Base-by-base conservation (phyloP, 441 rosid genomes). In the Gossypium gossypioides region DNA sequence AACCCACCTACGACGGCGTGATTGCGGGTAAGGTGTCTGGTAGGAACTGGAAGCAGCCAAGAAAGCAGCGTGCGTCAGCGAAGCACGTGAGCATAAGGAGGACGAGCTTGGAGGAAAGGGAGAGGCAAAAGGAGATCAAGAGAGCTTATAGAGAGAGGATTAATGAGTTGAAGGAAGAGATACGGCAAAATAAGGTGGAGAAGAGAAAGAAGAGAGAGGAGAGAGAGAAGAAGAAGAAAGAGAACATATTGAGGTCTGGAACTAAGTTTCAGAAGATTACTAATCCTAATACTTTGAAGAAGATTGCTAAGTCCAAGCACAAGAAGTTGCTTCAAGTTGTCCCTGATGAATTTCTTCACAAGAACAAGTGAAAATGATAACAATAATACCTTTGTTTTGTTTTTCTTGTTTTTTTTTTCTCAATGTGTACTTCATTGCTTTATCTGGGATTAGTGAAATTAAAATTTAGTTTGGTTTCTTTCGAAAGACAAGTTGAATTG, bases 171-270 rank as follows among this genome's bases (percentile, higher is more conserved):
- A 94, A 94, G 84, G 98, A 90, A 69, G 91, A 86, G 85, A 91
- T 94, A 0, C 81, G 91, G 86, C 85, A 56, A 72, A 85, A 91
- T 13, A 91, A 94, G 87, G 79, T 74, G 34, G 93, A 86, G 85
- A 94, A 94, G 92, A 81, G 98, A 84, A 91, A 83, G 86, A 78
- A 74, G 82, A 85, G 78, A 60, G 96, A 89, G 79, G 97, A 91
- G 82, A 84, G 93, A 59, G 93, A 89, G 89, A 90, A 94, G 86
- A 88, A 63, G 93, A 94, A 94, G 84, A 55, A 87, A 74, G 96
- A 91, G 84, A 94, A 94, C 55, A 71, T 90, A 0, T 68, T 94
- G 83, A 94, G 80, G 79, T 80, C 92, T 9, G 97, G 98, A 6
- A 87, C 96, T 2, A 94, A 91, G 81, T 75, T 91, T 56, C 97